A percentile compares a stretch with the other conserved stretches of the same genome.
Conservation (phyloP, 257 asterid species). For the Plantago ovata region DNA sequence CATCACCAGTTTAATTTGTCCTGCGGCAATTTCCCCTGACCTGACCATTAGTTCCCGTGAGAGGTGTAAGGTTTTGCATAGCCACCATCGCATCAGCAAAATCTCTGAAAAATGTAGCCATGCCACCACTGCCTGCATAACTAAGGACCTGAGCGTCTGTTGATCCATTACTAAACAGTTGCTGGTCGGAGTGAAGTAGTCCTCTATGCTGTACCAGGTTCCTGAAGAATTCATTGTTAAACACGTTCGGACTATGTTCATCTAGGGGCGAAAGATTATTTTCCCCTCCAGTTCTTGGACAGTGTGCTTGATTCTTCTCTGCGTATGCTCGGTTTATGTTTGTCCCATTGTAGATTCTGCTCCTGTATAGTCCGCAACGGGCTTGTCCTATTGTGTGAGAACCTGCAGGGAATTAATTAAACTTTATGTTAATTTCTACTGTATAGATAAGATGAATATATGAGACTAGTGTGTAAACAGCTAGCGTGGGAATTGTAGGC, state of each 20-base stretch:
- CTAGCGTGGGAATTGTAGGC: too few species aligned
- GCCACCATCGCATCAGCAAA: conserved; percentile 70
- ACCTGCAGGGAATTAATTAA: conserved; percentile 25
- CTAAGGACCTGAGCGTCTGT: conserved; percentile 54
- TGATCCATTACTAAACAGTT: conserved; percentile 56
- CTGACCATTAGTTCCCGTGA: conserved; percentile 26
- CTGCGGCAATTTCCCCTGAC: too few species aligned
- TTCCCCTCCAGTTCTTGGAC: conserved; percentile 50
- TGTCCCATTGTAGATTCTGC: conserved; percentile 51
- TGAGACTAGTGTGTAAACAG: too few species aligned
- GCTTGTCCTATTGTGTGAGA: conserved; percentile 73
- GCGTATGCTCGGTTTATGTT: conserved; percentile 52
- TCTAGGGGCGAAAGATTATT: conserved; percentile 44
- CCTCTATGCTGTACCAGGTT: conserved; percentile 40
- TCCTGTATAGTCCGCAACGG: conserved; percentile 43
- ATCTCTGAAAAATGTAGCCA: conserved; percentile 44
- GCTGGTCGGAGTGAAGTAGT: conserved; percentile 62
- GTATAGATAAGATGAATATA: too few species aligned
- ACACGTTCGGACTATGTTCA: conserved; percentile 24
- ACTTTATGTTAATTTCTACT: too few species aligned
- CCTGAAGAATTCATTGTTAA: conserved; percentile 49
- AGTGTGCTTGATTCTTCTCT: conserved; percentile 23
- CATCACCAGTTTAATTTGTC: too few species aligned
- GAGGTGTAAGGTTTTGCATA: conserved; percentile 67
- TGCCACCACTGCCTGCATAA: conserved; percentile 30